Conservation (phyloP, 2,329 filamentous ascomycete species). For the Phialophora verrucosa region DNA sequence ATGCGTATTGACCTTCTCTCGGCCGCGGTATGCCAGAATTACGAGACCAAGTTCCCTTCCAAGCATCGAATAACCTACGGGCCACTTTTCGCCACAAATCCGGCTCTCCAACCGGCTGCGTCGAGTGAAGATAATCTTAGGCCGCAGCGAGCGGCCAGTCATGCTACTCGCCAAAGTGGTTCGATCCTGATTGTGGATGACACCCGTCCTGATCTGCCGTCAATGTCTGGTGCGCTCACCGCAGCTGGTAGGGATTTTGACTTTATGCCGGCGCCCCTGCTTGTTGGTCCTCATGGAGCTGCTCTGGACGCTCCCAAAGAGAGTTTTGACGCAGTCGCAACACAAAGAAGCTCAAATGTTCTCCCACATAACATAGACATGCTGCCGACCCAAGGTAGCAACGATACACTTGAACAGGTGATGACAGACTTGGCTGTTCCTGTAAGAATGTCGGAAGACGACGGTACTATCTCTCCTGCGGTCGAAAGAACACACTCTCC, state of each 20-base stretch:
- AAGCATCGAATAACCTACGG: slow-evolving; percentile 34
- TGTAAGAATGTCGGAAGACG: slow-evolving; percentile 1
- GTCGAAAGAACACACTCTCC: slow-evolving; percentile 21
- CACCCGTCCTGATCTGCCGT: slow-evolving; percentile 43
- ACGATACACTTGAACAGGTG: slow-evolving; percentile 12
- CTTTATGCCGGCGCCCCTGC: slow-evolving; percentile 4
- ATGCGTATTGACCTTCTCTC: slow-evolving; percentile 81
- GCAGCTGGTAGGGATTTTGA: not conserved
- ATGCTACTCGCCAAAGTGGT: slow-evolving; percentile 79
- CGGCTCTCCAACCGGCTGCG: slow-evolving; percentile 16
- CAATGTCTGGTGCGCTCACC: slow-evolving; percentile 48
- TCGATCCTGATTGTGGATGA: slow-evolving; percentile 86
- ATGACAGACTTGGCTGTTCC: not conserved
- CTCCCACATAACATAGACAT: slow-evolving; percentile 22
- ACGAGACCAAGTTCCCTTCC: slow-evolving; percentile 71
- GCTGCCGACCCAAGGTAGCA: slow-evolving; percentile 15
- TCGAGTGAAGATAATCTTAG: slow-evolving; percentile 8
- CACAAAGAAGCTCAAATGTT: slow-evolving; percentile 35
- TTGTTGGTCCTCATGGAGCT: slow-evolving; percentile 1
- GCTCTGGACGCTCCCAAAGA: slow-evolving; percentile 10
- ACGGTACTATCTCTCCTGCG: not conserved
- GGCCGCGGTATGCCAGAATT: slow-evolving; percentile 78
- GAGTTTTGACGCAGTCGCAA: slow-evolving; percentile 31
- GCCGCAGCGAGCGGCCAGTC: slow-evolving; percentile 51
- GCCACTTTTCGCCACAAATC: slow-evolving; percentile 26